These are phyloP conservation scores for Penicillium sp. DNA, from an alignment of 2,329 filamentous ascomycete genomes.

Conservation along the genomic window DNA sequence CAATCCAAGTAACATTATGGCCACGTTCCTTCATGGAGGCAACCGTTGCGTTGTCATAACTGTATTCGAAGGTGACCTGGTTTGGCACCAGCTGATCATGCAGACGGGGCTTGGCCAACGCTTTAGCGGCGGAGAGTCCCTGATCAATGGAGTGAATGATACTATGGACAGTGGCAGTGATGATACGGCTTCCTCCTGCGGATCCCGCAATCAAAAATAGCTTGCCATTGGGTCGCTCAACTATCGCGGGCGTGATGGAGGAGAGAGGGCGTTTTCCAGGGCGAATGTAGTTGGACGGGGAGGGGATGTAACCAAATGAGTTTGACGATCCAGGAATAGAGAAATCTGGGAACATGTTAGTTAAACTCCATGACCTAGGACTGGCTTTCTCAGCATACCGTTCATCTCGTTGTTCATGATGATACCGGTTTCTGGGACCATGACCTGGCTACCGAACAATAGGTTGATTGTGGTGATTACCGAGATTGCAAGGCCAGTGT, in stretches of 20 bases:
- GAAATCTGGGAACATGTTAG: conserved; percentile 66
- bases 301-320: conserved; percentile 80
- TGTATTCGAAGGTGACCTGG: conserved; percentile 63
- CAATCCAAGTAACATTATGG: conserved; percentile 70
- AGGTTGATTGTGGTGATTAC: conserved; percentile 87
- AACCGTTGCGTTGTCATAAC: conserved; percentile 64
- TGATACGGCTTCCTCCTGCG: conserved; percentile 79
- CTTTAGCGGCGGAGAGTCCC: conserved; percentile 57
- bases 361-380: background rate
- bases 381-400: conserved; percentile 45
- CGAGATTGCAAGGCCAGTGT: conserved; percentile 70
- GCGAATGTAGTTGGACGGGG: conserved; percentile 75
- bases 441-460: conserved; percentile 74
- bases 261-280: conserved; percentile 79
- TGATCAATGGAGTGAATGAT: conserved; percentile 71
- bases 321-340: conserved; percentile 75
- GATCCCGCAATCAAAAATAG: conserved; percentile 71
- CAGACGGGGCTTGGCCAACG: conserved; percentile 65
- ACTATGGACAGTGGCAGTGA: conserved; percentile 72
- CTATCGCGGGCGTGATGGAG: conserved; percentile 76
- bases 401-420: conserved; percentile 68
- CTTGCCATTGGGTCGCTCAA: conserved; percentile 62
- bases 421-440: conserved; percentile 78
- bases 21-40: conserved; percentile 62
- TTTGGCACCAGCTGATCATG: conserved; percentile 83